Evolutionary conservation across 345 rosid species (phyloP), one percentile per base, ranked within the genome.

Genomic region (Linum lewisii): DNA sequence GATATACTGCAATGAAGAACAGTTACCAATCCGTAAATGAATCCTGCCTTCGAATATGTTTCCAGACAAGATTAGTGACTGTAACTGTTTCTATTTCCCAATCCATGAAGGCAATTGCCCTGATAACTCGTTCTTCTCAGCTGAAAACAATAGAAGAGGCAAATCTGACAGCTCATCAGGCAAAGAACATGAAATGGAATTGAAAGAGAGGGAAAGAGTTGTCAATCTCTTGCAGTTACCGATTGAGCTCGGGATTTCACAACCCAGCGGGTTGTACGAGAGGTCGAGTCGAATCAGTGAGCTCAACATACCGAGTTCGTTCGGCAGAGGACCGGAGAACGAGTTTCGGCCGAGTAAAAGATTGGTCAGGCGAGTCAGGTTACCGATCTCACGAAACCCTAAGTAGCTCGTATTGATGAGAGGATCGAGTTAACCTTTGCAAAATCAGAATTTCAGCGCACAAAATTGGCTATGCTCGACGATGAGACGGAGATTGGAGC

Each of bases 251-350:
- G 97, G 96, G 21, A 89, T 78, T 2, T 81, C 56, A 70, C 81
- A 81, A 59, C 70, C 82, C 74, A 93, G 73, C 6, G 95, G 97
- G 72, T 93, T 93, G 54, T 84, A 71, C 5, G 97, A 93, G 59
- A 93, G 85, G 72, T 90, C 96, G 3, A 90, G 85, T 29, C 78
- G 78, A 24, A 57, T 73, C 0, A 93, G 71, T 1, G 76, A 64
- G 15, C 56, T 63, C 50, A 93, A 67, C 57, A 75, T 74, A 0
- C 79, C 73, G 0, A 93, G 54, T 63, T 76, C 78, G 14, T 81
- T 73, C 26, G 99, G 97, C 21, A 90, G 62, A 97, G 96, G 11
- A 74, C 97, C 96, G 0, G 79, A 64, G 62, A 93, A 70, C 32
- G 74, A 71, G 59, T 88, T 72, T 69, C 0, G 90, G 84, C 22